Base-by-base conservation (phyloP, 345 rosid genomes). In the Cochlearia excelsa region DNA sequence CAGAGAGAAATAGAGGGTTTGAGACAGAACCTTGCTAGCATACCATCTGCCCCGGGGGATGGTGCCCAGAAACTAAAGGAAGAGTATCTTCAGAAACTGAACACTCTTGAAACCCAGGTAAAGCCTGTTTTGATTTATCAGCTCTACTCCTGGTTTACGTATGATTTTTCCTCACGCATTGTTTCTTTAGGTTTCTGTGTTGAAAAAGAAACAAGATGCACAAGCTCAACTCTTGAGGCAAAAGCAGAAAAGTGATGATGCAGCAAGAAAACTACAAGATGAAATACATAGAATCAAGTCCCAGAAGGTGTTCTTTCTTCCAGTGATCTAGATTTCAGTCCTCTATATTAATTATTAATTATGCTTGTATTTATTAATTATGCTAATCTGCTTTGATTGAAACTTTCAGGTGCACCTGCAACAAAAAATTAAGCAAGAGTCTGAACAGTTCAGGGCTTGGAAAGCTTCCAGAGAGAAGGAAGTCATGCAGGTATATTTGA, bases 191-290 rank as follows among this genome's bases (percentile, higher is more conserved):
- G 96, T 93, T 73, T 73, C 85, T 28, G 90, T 77, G 58, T 67
- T 93, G 80, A 93, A 87, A 78, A 92, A 86, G 79, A 92, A 86
- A 78, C 99, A 92, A 79, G 99, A 92, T 69, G 86, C 95, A 61
- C 99, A 92, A 79, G 80, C 97, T 60, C 97, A 89, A 71, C 74
- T 86, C 44, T 80, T 92, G 81, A 85, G 91, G 65, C 97, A 92
- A 77, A 93, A 89, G 73, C 99, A 93, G 68, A 93, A 87, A 72
- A 89, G 97, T 62, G 99, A 93, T 6, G 97, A 93, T 47, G 94
- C 91, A 4, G 84, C 95, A 50, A 83, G 65, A 75, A 69, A 86
- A 50, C 74, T 93, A 45, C 87, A 89, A 54, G 97, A 93, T 60
- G 99, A 89, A 71, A 93, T 93, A 72, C 99, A 83, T 4, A 85